Conservation (phyloP, 495 filamentous ascomycete species). For the Xylaria castorea region DNA sequence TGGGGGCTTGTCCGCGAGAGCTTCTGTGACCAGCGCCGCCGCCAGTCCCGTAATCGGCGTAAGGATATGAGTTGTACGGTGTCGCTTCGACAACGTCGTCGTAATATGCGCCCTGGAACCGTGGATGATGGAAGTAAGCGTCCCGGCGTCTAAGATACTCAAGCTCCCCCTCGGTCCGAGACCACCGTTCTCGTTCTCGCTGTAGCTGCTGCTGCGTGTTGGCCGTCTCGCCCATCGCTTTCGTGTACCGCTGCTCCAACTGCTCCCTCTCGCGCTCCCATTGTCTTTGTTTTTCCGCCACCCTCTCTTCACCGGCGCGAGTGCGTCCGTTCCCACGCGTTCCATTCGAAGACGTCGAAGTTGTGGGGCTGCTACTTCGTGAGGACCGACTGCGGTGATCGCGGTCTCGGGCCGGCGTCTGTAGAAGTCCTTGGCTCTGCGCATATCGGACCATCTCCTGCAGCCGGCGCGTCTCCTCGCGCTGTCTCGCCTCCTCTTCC, state of each 20-base stretch:
- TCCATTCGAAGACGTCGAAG: neutral
- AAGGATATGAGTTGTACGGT: neutral
- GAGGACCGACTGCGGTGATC: conserved; percentile 18
- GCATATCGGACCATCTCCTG: conserved; percentile 36
- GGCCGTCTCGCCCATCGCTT: conserved; percentile 1
- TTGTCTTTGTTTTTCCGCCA: neutral
- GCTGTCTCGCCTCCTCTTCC: conserved; percentile 36
- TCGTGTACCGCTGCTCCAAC: conserved; percentile 6
- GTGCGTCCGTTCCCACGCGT: neutral
- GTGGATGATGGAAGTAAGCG: conserved; percentile 3
- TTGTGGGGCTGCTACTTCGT: conserved; percentile 22
- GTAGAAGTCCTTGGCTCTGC: conserved; percentile 33
- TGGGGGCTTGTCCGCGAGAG: neutral
- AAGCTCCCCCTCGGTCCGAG: conserved; percentile 8
- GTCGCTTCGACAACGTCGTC: conserved; percentile 8
- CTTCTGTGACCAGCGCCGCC: conserved; percentile 4
- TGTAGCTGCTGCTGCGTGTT: conserved; percentile 20
- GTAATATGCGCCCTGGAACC: neutral
- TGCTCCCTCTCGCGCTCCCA: conserved; percentile 17
- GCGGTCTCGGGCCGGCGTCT: conserved; percentile 21
- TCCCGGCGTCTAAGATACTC: conserved; percentile 8
- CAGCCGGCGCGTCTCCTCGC: conserved; percentile 32
- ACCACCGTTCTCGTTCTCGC: neutral
- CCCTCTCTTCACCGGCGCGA: conserved; percentile 9
- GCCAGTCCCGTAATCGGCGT: neutral